phyloP scores from a whole-genome alignment of 805 yeast genomes.

The Torulaspora quercuum region DNA sequence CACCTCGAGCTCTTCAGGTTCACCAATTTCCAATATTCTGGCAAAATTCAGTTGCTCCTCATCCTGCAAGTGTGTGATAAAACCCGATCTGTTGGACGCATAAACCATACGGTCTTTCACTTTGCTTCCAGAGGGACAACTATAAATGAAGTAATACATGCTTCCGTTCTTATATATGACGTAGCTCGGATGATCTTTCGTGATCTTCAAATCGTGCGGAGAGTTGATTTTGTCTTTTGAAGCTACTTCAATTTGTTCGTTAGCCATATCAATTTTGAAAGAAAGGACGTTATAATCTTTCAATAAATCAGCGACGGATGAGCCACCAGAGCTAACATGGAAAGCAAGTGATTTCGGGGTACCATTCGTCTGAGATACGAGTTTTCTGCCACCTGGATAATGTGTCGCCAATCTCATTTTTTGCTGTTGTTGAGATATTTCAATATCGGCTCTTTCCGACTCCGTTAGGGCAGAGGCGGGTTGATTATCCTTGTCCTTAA shows the following conservation, averaged over 20 bases:
- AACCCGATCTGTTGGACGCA: conserved; percentile 72
- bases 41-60: conserved; percentile 40
- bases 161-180: conserved; percentile 47
- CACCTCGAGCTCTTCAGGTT: conserved; percentile 62
- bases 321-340: conserved; percentile 20
- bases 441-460: conserved; percentile 27
- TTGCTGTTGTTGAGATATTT: conserved; percentile 32
- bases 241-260: conserved; percentile 48
- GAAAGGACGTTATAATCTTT: conserved; percentile 46
- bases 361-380: conserved; percentile 33
- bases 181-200: conserved; percentile 52
- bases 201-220: conserved; percentile 38
- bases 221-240: conserved; percentile 24
- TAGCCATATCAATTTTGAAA: conserved; percentile 47
- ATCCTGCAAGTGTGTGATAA: conserved; percentile 48
- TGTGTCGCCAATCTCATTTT: conserved; percentile 19
- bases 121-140: conserved; percentile 87
- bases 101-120: conserved; percentile 90
- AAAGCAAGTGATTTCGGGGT: conserved; percentile 28
- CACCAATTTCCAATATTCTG: conserved; percentile 66
- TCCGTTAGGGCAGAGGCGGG: conserved; percentile 24
- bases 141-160: conserved; percentile 60
- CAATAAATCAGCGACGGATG: conserved; percentile 20
- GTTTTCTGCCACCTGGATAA: conserved; percentile 19
- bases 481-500: conserved; percentile 13